Base-by-base conservation (phyloP, 805 yeast genomes). In the Lachancea nothofagi region DNA sequence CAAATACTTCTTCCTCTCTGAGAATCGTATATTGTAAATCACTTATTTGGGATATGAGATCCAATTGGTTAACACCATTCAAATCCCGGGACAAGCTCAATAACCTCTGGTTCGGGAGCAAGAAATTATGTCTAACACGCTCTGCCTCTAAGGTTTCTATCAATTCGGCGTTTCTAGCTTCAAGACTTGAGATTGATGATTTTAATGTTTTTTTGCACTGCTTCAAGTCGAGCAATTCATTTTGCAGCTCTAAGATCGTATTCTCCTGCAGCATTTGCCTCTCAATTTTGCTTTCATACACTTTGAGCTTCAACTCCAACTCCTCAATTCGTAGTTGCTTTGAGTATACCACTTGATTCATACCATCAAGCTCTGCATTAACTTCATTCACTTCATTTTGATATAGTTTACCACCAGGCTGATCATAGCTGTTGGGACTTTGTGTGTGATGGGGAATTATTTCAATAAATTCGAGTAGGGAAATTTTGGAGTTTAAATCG, bases 31-130 rank as follows among this genome's bases (percentile, higher is more conserved):
- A 13, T 21, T 71, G 62, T 29, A 77, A 55, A 14, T 67, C 54
- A 2, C 59, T 51, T 8, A 76, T 65, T 49, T 76, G 78, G 24
- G 71, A 70, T 0, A 72, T 47, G 12, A 75, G 48, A 1, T 66
- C 64, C 29, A 65, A 46, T 27, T 62, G 64, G 3, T 57, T 63
- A 3, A 59, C 53, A 29, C 51, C 52, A 20, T 62, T 54, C 33
- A 59, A 57, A 43, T 66, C 71, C 5, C 63, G 55, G 10, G 61
- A 42, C 7, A 68, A 42, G 24, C 58, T 53, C 2, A 57, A 59
- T 40, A 71, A 69, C 3, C 51, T 51, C 2, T 61, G 58, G 23
- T 54, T 52, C 18, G 49, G 47, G 25, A 60, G n/a, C 6, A 51
- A 18, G 18, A 46, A 47, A 15, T 50, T 45, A 24, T 49, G 51